Evolutionary conservation across 495 filamentous ascomycete species (phyloP), one percentile per base, ranked within the genome.

Genomic region (Aspergillus kassunensis): DNA sequence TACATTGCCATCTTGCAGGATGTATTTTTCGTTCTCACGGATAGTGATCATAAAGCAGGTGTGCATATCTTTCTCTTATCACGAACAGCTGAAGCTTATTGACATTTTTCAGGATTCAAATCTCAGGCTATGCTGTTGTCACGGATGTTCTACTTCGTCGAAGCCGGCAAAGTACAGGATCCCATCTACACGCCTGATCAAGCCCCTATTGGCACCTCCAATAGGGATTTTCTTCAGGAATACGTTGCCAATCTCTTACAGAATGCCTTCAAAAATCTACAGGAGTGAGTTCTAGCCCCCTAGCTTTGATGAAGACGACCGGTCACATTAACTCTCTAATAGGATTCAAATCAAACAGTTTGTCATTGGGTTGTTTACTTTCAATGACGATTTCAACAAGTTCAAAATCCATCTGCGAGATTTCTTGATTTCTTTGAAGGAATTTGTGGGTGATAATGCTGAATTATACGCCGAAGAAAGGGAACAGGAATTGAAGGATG

Each of bases 31-130:
- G 93, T 99, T 16, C 78, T 99, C 45, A 96, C 92, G 3, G 93
- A 99, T 67, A 88, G 87, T 54, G 95, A 99, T 60, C 93, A 99
- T 74, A 99, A 97, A 77, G 92, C 93, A 54, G 93, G 81, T 81
- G 63, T 51, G 75, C 68, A 36, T 27, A 34, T 33, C 4, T 24
- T 10, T n/a, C 23, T 0, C n/a, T 23, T 2, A 21, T 45, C n/a
- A 64, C 20, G 36, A 15, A 44, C 23, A 27, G 16, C 54, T 20
- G 13, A 24, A 20, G 6, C n/a, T 4, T 34, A 44, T n/a, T 34
- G 34, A 48, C 12, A n/a, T 12, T 37, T 19, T 41, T 19, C 44
- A 83, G 81, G 93, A 0, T 99, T 97, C 78, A 99, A 97, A 73
- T 88, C 89, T 9, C 93, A 99, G 69, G 91, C 91, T 1, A 81